phyloP scores from a whole-genome alignment of 2,329 filamentous ascomycete species.

The Ophiosphaerella korrae region DNA sequence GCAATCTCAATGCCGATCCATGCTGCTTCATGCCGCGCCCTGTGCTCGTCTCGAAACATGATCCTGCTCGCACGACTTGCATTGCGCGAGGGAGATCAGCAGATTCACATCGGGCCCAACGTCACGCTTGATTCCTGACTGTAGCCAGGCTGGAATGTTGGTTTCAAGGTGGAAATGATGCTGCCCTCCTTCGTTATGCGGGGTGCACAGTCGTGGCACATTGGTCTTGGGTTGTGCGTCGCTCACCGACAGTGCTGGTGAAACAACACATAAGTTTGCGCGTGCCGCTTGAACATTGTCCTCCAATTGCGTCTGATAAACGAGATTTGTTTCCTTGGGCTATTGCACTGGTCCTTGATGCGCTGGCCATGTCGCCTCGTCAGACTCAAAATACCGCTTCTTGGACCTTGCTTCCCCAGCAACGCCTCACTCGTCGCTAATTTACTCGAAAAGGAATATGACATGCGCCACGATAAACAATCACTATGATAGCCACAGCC shows the following conservation, averaged over 20 bases:
- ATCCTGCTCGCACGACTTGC: constrained; percentile 6
- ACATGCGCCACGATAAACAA: constrained; percentile 6
- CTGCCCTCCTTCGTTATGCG: constrained; percentile 4
- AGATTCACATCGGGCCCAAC: constrained; percentile 3
- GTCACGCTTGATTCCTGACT: background rate
- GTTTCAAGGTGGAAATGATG: constrained; percentile 1
- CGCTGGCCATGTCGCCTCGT: constrained; percentile 15
- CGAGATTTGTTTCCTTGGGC: constrained; percentile 2
- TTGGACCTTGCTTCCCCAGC: constrained; percentile 5
- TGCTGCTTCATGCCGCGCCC: constrained; percentile 16
- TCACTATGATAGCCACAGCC: constrained; percentile 3
- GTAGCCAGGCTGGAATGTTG: background rate
- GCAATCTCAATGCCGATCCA: constrained; percentile 22
- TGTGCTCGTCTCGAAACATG: constrained; percentile 15
- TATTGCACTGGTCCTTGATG: constrained; percentile 11
- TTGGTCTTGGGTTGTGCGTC: constrained; percentile 8
- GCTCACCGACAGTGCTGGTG: constrained; percentile 12
- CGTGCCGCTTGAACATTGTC: constrained; percentile 9
- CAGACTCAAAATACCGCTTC: background rate
- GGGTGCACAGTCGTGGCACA: background rate
- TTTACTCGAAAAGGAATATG: constrained; percentile 15
- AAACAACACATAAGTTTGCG: constrained; percentile 11
- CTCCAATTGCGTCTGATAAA: constrained; percentile 6
- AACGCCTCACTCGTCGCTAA: constrained; percentile 5
- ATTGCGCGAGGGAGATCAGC: background rate